phyloP scores from a whole-genome alignment of 1,284 basidiomycete genomes.

The Leccinum pachyderme region DNA sequence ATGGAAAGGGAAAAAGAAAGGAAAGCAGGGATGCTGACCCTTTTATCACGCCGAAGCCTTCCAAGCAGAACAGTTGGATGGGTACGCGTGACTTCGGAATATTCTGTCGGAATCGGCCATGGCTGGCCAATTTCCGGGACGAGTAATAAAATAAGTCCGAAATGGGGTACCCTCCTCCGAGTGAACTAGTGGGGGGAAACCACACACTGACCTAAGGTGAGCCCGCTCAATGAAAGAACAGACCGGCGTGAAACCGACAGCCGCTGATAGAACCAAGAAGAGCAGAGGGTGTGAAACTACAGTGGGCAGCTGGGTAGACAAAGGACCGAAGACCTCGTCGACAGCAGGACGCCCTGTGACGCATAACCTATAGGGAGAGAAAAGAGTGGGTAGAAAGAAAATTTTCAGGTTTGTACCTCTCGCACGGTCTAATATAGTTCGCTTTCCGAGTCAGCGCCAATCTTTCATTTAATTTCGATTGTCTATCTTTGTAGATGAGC shows the following conservation, averaged over 20 bases:
- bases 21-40: neutral
- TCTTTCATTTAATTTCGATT: neutral
- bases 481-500: neutral
- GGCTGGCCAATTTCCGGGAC: neutral
- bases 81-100: neutral
- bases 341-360: neutral
- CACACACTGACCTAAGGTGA: neutral
- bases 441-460: conserved; percentile 1
- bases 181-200: neutral
- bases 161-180: neutral
- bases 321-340: neutral
- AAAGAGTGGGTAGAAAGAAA: neutral
- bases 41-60: conserved; percentile 6
- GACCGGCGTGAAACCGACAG: neutral
- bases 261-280: neutral
- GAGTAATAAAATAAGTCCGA: neutral
- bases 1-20: neutral
- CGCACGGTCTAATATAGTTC: neutral
- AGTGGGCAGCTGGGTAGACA: neutral
- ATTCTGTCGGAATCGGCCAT: conserved; percentile 4
- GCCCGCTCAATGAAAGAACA: neutral
- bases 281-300: neutral
- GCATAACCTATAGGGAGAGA: neutral
- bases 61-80: conserved; percentile 15
- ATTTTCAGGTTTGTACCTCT: neutral